Evolutionary conservation across 208 protist species (phyloP), one percentile per base, ranked within the genome.

Genomic region (Porcisia deanei): DNA sequence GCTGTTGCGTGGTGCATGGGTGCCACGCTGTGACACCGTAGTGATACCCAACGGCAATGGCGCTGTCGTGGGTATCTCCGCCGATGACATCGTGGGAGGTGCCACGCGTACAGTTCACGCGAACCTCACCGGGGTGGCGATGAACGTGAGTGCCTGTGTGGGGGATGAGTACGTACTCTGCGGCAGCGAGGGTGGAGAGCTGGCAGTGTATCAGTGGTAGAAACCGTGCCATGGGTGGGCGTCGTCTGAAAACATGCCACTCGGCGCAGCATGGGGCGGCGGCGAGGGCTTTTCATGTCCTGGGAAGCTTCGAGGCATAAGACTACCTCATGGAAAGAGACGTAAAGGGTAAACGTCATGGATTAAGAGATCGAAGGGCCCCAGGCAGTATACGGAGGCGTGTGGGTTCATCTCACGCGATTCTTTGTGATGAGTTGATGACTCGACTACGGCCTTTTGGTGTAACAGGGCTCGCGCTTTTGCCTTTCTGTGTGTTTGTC

Each of bases 1-100:
- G 30, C 80, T 92, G 69, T 76, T 87, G 73, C 84, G 88, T 34
- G 85, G 87, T 18, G 71, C 76, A 22, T 91, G 88, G 88, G 66
- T 70, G 18, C 54, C 65, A 6, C 45, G 7, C 20, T 14, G 45
- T 16, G 71, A 75, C 53, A 10, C 75, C 37, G 67, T 85, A 3
- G 80, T 85, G 47, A 41, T 90, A 45, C 83, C 83, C n/a, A 80
- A 41, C 57, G 66, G 79, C 1, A 58, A 52, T 12, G 85, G 83
- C 30, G 60, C 58, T 60, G 76, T 86, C 18, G 79, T 73, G 7
- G 73, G 58, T 43, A 5, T 86, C 14, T 57, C 66, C 10, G 54
- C 79, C 3, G 65, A 64, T 9, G 73, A 79, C 57, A 63, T 84
- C 47, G 18, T 59, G n/a, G 79, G 53, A n/a, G 79, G 83, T 9